These are phyloP conservation scores for Apophysomyces variabilis DNA, from an alignment of 371 early-diverging fungal species.

Conservation along the genomic window DNA sequence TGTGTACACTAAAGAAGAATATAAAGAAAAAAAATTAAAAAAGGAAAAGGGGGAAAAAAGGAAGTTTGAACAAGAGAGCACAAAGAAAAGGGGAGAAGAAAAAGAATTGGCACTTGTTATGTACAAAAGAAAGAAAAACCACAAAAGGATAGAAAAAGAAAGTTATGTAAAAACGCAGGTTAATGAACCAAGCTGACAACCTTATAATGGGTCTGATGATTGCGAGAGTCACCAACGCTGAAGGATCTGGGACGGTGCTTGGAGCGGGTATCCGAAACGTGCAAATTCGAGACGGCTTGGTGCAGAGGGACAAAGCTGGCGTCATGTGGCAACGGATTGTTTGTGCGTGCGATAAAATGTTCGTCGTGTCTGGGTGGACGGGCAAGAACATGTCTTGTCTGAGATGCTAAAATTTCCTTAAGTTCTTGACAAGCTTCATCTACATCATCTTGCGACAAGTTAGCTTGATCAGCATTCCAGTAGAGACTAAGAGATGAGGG, in stretches of 20 bases:
- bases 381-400: background rate
- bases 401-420: conserved; percentile 19
- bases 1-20: background rate
- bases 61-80: background rate
- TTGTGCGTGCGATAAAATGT: conserved; percentile 13
- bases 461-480: conserved; percentile 11
- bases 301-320: conserved; percentile 14
- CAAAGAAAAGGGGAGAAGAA: background rate
- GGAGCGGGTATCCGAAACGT: conserved; percentile 9
- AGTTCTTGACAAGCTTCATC: conserved; percentile 26
- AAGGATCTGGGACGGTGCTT: conserved; percentile 9
- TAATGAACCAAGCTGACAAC: conserved; percentile 6
- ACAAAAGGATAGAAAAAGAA: no score
- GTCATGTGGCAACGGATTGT: conserved; percentile 17
- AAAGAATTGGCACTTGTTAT: background rate
- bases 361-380: conserved; percentile 2
- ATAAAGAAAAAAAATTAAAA: background rate
- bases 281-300: conserved; percentile 11
- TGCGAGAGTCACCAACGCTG: conserved; percentile 6
- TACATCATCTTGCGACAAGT: conserved; percentile 14
- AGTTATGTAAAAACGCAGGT: background rate
- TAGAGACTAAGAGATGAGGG: conserved; percentile 13
- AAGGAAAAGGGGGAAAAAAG: background rate
- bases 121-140: no score
- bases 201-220: conserved; percentile 1